Percentiles rank a stretch among this genome's conserved stretches.
Conservation (phyloP, 345 rosid genomes). For the Hibiscus syriacus region DNA sequence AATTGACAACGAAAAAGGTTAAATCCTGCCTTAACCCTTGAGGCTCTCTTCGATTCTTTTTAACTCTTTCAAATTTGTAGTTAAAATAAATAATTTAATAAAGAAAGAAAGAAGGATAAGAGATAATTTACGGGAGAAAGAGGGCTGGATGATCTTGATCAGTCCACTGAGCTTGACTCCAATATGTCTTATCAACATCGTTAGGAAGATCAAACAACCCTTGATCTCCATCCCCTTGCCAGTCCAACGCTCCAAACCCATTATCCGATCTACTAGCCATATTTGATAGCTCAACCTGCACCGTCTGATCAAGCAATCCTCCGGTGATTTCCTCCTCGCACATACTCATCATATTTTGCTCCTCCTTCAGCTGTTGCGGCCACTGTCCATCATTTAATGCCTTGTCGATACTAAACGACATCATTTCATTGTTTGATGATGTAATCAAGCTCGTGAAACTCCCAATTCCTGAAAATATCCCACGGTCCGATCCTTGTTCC, state of each 20-base stretch:
- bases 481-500: constrained; percentile 57
- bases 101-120: constrained; percentile 12
- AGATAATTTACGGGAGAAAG: constrained; percentile 59
- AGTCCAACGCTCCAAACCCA: constrained; percentile 72
- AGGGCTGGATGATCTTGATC: constrained; percentile 57
- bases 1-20: neutral
- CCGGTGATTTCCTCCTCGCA: constrained; percentile 23
- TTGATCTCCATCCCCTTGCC: constrained; percentile 66
- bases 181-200: constrained; percentile 71
- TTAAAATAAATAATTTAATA: neutral
- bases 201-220: constrained; percentile 60
- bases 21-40: neutral
- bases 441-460: constrained; percentile 44
- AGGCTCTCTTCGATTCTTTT: neutral
- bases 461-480: constrained; percentile 66
- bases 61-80: neutral
- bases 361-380: constrained; percentile 13
- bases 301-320: constrained; percentile 18
- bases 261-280: constrained; percentile 23
- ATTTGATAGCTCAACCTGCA: constrained; percentile 21
- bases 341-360: neutral
- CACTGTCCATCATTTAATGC: constrained; percentile 23
- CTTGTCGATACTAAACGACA: constrained; percentile 42
- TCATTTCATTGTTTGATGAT: constrained; percentile 34
- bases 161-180: constrained; percentile 79